Base-by-base conservation (phyloP, 306 rosid genomes). In the Morella rubra region DNA sequence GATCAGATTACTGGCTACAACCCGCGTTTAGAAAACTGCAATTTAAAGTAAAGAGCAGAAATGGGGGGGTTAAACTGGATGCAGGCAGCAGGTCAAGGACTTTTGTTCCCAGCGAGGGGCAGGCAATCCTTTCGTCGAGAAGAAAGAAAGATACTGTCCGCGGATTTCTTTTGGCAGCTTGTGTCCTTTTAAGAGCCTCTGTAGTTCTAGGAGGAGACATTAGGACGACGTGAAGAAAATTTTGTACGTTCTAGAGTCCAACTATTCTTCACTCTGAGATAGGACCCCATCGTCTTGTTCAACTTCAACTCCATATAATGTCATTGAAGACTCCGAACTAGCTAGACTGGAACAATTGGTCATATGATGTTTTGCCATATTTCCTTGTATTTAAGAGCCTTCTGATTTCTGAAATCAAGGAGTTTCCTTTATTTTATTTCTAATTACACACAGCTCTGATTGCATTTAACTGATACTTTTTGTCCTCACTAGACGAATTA, bases 171-270 rank as follows among this genome's bases (percentile, higher is more conserved):
- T 80, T 84, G 67, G 84, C 73, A 53, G 75, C 64, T 80, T 73
- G 71, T 51, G 81, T 44, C 70, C 78, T 73, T 50, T 19, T 37
- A 73, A 60, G 69, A 73, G 53, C 6, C 64, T 44, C 64, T 84
- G 84, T 80, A 80, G 75, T 69, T 76, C 58, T 69, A 73, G 80
- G 73, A 77, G 82, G 87, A 64, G 82, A 80, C 82, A 84, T 22
- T 44, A 46, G 82, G 67, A 76, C 67, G 54, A 55, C 80, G 77
- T 52, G 72, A 73, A 80, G 82, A 80, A 77, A 76, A 58, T 7
- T 52, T 69, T 72, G 70, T 50, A 55, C 83, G 42, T 52, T 11
- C 55, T 83, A 73, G 73, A 76, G 81, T 73, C 84, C 81, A 66
- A 76, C 69, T 56, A 70, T 69, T 74, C 77, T 66, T 79, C 81